Evolutionary conservation across 352 stramenopile species (phyloP).

Genomic region (Globisporangium alternatum): DNA sequence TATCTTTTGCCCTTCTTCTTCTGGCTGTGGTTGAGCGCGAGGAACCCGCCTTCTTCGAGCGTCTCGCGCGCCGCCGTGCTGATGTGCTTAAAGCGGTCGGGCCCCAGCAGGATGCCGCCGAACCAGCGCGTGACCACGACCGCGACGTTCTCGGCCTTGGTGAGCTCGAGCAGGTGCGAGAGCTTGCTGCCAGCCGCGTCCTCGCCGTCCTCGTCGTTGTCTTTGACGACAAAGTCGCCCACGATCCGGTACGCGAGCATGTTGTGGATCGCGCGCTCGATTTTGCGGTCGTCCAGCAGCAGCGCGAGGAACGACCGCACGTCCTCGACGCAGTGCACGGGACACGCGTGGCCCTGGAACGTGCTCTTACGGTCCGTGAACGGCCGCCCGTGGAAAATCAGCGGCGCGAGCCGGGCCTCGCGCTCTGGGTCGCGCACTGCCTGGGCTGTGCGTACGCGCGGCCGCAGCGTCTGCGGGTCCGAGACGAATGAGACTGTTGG

Average conservation of each 20-base stretch:
- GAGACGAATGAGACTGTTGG: conserved; percentile 36
- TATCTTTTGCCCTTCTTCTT: conserved; percentile 55
- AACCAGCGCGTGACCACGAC: conserved; percentile 87
- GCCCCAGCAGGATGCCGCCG: conserved; percentile 75
- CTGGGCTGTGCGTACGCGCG: conserved; percentile 61
- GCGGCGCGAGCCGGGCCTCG: conserved; percentile 43
- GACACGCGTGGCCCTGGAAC: conserved; percentile 73
- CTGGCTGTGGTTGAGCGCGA: conserved; percentile 29
- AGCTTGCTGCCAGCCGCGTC: conserved; percentile 79
- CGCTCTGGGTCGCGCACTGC: conserved; percentile 50
- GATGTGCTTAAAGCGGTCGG: conserved; percentile 89
- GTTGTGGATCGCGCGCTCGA: conserved; percentile 84
- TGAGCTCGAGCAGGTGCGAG: conserved; percentile 77
- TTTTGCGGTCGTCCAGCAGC: conserved; percentile 79
- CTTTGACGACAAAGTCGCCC: conserved; percentile 65
- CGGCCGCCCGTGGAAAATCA: conserved; percentile 66
- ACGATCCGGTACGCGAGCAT: conserved; percentile 87
- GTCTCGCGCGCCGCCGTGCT: conserved; percentile 66
- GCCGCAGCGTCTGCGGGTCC: conserved; percentile 57
- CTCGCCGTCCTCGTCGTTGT: conserved; percentile 88
- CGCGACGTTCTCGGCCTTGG: conserved; percentile 74
- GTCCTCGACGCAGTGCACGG: conserved; percentile 62
- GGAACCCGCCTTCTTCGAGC: conserved; percentile 70
- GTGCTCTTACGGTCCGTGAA: conserved; percentile 84
- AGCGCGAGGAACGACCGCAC: conserved; percentile 77